A percentile compares a stretch with the other conserved stretches of the same genome.
These are phyloP conservation scores for Cyberlindnera mississippiensis DNA, from an alignment of 805 yeast species.

Conservation along the genomic window DNA sequence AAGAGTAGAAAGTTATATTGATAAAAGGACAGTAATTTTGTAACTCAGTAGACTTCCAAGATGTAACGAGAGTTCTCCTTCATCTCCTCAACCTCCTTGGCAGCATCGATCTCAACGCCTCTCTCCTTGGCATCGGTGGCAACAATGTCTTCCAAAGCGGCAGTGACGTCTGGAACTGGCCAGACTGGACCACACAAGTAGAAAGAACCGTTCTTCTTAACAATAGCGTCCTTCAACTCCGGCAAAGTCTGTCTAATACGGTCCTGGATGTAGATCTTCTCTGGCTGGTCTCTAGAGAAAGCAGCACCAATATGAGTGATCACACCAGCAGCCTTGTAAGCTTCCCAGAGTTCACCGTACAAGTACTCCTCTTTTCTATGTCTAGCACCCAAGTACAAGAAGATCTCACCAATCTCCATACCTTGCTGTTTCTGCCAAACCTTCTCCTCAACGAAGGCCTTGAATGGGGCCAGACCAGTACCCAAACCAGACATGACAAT, in stretches of 20 bases:
- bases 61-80: constrained; percentile 91
- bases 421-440: constrained; percentile 92
- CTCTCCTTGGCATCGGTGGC: constrained; percentile 61
- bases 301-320: constrained; percentile 97
- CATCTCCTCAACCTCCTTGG: constrained; percentile 83
- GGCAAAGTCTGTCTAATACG: constrained; percentile 74
- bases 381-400: constrained; percentile 87
- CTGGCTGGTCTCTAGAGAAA: constrained; percentile 94
- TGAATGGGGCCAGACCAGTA: constrained; percentile 97
- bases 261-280: constrained; percentile 94
- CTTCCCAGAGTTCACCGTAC: constrained; percentile 97
- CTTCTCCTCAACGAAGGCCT: constrained; percentile 94
- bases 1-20: too few relatives aligned
- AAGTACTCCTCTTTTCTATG: constrained; percentile 93
- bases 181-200: constrained; percentile 98
- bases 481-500: constrained; percentile 96
- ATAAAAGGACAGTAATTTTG: not conserved
- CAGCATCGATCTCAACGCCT: constrained; percentile 68
- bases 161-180: constrained; percentile 97
- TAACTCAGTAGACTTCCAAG: constrained; percentile 76
- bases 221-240: constrained; percentile 75
- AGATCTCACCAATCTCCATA: constrained; percentile 81
- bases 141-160: constrained; percentile 80
- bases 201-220: constrained; percentile 77
- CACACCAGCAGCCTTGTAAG: constrained; percentile 86